Evolutionary conservation across 805 yeast species (phyloP).

Genomic region (Saccharomyces eubayanus): DNA sequence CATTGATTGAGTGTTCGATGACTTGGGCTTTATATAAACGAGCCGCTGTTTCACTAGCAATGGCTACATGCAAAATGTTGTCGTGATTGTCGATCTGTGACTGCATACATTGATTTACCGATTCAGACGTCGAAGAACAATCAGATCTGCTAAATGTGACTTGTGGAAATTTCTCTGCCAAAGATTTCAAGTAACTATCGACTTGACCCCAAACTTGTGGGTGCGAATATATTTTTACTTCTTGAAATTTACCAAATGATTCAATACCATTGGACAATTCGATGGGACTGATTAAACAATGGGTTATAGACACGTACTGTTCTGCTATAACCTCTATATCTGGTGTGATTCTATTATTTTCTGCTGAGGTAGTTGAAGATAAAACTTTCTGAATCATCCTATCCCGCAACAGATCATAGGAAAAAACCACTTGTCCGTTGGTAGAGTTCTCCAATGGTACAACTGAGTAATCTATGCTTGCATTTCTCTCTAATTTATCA

Average conservation of each 20-base stretch:
- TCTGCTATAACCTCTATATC: slow-evolving; percentile 57
- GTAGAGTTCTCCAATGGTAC: slow-evolving; percentile 93
- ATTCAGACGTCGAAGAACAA: slow-evolving; percentile 73
- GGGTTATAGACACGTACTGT: slow-evolving; percentile 75
- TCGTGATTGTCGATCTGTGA: slow-evolving; percentile 15
- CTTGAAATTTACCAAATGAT: slow-evolving; percentile 16
- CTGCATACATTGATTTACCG: slow-evolving; percentile 55
- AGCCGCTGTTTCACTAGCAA: slow-evolving; percentile 65
- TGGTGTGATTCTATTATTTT: slow-evolving; percentile 22
- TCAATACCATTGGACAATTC: slow-evolving; percentile 30
- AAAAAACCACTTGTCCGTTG: slow-evolving; percentile 84
- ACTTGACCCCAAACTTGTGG: slow-evolving; percentile 99
- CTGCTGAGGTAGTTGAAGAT: neutral
- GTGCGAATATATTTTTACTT: slow-evolving; percentile 71
- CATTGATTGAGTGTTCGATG: slow-evolving; percentile 53
- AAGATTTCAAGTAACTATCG: slow-evolving; percentile 41
- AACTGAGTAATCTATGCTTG: slow-evolving; percentile 55
- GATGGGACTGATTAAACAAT: slow-evolving; percentile 44
- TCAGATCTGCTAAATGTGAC: slow-evolving; percentile 46
- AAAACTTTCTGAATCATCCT: slow-evolving; percentile 32
- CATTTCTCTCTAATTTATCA: slow-evolving; percentile 36
- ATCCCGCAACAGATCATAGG: slow-evolving; percentile 74
- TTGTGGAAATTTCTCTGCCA: slow-evolving; percentile 27
- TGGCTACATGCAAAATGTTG: slow-evolving; percentile 49
- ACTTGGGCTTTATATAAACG: slow-evolving; percentile 50